Conservation (phyloP, 2,329 filamentous ascomycete genomes). For the Juglanconis juglandina region DNA sequence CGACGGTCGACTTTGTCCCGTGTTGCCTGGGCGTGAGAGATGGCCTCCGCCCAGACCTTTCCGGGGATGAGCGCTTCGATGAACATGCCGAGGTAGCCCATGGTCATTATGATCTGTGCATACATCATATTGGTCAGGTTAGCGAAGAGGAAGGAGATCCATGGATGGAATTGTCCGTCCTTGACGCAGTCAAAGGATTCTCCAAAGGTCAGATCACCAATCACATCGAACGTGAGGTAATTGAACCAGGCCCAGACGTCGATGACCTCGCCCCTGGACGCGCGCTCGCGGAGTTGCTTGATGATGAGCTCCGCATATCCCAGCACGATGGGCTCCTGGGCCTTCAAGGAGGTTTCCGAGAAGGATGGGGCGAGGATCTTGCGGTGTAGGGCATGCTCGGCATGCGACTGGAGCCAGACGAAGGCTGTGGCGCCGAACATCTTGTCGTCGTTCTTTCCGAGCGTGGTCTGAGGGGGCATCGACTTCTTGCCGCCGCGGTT, state of each 20-base stretch:
- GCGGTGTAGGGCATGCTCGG: conserved; percentile 22
- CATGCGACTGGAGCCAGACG: conserved; percentile 16
- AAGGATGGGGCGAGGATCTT: conserved; percentile 24
- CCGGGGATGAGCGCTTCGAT: conserved; percentile 15
- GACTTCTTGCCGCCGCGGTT: conserved; percentile 10
- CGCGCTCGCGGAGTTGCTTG: conserved; percentile 19
- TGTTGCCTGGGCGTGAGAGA: conserved; percentile 16
- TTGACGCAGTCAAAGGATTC: conserved; percentile 24
- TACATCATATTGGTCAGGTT: conserved; percentile 23
- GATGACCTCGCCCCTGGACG: conserved; percentile 16
- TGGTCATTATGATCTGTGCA: conserved; percentile 17
- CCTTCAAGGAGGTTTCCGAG: conserved; percentile 25
- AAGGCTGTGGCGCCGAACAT: conserved; percentile 20
- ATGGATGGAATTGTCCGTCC: conserved; percentile 22
- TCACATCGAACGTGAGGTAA: conserved; percentile 25
- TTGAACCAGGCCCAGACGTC: conserved; percentile 26
- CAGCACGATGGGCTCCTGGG: conserved; percentile 24
- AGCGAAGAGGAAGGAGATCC: conserved; percentile 23
- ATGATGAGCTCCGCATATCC: conserved; percentile 20
- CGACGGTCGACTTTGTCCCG: conserved; percentile 19
- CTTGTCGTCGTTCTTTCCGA: conserved; percentile 16
- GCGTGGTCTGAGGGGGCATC: conserved; percentile 17
- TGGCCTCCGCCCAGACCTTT: conserved; percentile 11
- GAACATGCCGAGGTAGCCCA: conserved; percentile 14
- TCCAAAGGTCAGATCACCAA: conserved; percentile 26